Evolutionary conservation across 2,329 filamentous ascomycete species (phyloP), one percentile per base, ranked within the genome.

Genomic region (Fusarium bulbicola): DNA sequence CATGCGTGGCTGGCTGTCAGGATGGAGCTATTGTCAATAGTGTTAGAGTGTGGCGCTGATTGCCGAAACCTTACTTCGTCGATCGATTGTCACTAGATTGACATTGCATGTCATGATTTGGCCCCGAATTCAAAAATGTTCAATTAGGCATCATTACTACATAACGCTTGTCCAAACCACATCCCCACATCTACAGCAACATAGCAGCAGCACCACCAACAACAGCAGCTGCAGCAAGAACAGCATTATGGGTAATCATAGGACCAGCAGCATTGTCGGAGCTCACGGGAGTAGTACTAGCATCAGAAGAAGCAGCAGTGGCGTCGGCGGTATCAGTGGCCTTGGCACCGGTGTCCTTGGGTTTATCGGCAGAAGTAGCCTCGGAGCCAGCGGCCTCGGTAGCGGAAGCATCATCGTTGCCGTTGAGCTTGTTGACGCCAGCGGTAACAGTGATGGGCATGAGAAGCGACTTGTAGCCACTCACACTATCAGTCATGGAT

Each of bases 401-500:
- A 46, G 67, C 64, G 34, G 74, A 73, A 34, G 66, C 53, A 37
- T 54, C 66, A 7, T 66, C 56, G 47, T 59, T 73, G 20, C 46
- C 59, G 42, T 58, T 65, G 26, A 85, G 76, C 75, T 83, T 83
- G 57, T 83, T 79, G 39, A 78, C 61, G 8, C 83, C 84, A 21
- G 80, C 81, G 24, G 83, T 84, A 59, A 85, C 70, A 39, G 81
- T 82, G 30, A 84, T 79, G 62, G 81, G 77, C 18, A 73, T 37
- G 43, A 79, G 68, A 26, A 63, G 14, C 1, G 59, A 26, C n/a
- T 57, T 57, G 64, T 81, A 78, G 26, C 73, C 49, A 18, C 39
- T 62, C 28, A 59, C 54, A 26, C 63, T 53, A 36, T 34, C 63
- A 16, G 47, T 28, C 14, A 59, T 66, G 42, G 40, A 61, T 14